Conservation (phyloP, 805 yeast species). For the Wickerhamomyces canadensis region DNA sequence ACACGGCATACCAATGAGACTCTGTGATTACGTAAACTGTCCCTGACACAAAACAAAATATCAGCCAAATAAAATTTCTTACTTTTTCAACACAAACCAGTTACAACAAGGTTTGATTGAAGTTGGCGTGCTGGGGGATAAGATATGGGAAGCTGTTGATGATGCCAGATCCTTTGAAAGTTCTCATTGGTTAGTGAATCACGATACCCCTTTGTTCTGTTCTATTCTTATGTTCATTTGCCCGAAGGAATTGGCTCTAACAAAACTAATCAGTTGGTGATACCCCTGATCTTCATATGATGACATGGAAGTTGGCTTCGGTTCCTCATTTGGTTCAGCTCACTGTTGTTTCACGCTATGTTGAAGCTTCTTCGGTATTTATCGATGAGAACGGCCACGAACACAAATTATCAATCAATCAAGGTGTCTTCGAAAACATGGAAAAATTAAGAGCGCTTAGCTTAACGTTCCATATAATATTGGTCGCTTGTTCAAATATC, state of each 20-base stretch:
- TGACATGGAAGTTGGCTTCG: slow-evolving; percentile 3
- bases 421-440: not conserved
- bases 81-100: too few relatives aligned
- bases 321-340: not conserved
- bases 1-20: too few relatives aligned
- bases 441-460: not conserved
- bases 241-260: not conserved
- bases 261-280: slow-evolving; percentile 6
- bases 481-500: slow-evolving; percentile 9
- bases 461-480: slow-evolving; percentile 2
- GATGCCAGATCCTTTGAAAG: not conserved
- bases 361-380: not conserved
- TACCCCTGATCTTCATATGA: slow-evolving; percentile 2
- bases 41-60: too few relatives aligned
- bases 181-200: slow-evolving; percentile 1
- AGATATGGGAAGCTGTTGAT: too few relatives aligned
- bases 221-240: not conserved
- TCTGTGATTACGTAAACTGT: too few relatives aligned
- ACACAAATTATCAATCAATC: not conserved
- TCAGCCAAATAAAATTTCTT: too few relatives aligned
- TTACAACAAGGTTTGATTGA: too few relatives aligned
- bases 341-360: slow-evolving; percentile 4
- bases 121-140: too few relatives aligned
- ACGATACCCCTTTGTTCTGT: not conserved
- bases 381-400: not conserved